A percentile compares a stretch with the other conserved stretches of the same genome.
Conservation (phyloP, 2,329 filamentous ascomycete genomes). For the Rutstroemia sydowiana region DNA sequence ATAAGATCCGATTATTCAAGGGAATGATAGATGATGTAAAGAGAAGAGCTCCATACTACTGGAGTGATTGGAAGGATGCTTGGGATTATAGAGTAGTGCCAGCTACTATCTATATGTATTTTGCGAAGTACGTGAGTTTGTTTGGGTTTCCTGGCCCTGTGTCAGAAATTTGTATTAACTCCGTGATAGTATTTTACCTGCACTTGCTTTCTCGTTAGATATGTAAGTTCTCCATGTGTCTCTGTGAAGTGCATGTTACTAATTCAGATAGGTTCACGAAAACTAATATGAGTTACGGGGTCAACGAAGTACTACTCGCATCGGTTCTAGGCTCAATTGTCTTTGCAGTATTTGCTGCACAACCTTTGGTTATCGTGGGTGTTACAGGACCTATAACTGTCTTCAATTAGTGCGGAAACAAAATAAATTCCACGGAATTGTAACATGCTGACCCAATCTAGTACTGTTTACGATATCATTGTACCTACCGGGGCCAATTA, state of each 20-base stretch:
- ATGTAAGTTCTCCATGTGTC: slow-evolving; percentile 44
- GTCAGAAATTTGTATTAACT: not conserved
- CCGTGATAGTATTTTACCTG: slow-evolving; percentile 65
- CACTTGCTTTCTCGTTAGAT: slow-evolving; percentile 81
- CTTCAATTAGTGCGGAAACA: slow-evolving; percentile 65
- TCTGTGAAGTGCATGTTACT: not conserved
- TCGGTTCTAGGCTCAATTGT: slow-evolving; percentile 78
- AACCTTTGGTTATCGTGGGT: slow-evolving; percentile 84
- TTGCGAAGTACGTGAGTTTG: slow-evolving; percentile 61
- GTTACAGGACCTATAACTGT: slow-evolving; percentile 89
- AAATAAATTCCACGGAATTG: too few relatives aligned
- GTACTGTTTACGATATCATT: slow-evolving; percentile 87
- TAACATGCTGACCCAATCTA: slow-evolving; percentile 36
- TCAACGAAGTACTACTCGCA: slow-evolving; percentile 83
- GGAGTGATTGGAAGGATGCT: slow-evolving; percentile 77
- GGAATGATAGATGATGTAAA: slow-evolving; percentile 76
- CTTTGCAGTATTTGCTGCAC: slow-evolving; percentile 71
- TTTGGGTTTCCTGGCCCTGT: not conserved
- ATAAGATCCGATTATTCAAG: slow-evolving; percentile 65
- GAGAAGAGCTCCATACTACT: slow-evolving; percentile 68
- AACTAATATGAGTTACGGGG: slow-evolving; percentile 75
- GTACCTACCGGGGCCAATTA: slow-evolving; percentile 70
- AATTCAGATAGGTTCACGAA: slow-evolving; percentile 56
- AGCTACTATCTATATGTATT: slow-evolving; percentile 89
- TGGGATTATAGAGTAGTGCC: slow-evolving; percentile 88